Evolutionary conservation across 345 rosid species (phyloP).

Genomic region (Triadica sebifera): DNA sequence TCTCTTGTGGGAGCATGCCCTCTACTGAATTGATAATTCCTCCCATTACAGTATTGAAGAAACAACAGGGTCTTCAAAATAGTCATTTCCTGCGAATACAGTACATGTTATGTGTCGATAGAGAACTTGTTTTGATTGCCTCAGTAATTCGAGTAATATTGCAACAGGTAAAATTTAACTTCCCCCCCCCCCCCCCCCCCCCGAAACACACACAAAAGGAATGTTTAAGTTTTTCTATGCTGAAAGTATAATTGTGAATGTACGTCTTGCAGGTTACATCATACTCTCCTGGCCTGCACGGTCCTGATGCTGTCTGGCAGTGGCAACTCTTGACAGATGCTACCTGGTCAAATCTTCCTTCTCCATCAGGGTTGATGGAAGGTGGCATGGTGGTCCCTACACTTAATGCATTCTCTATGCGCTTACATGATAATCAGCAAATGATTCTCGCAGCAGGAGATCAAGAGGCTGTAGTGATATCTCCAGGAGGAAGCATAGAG

Average conservation of each 20-base stretch:
- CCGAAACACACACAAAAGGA: too few relatives aligned
- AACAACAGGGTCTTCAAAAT: background rate
- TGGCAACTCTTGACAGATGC: slow-evolving; percentile 63
- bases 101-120: background rate
- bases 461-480: slow-evolving; percentile 74
- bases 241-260: background rate
- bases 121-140: background rate
- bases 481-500: slow-evolving; percentile 82
- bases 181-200: too few relatives aligned
- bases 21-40: background rate
- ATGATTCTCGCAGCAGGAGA: slow-evolving; percentile 97
- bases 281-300: slow-evolving; percentile 77
- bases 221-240: background rate
- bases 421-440: slow-evolving; percentile 68
- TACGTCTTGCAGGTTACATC: slow-evolving; percentile 67
- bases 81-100: background rate
- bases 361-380: slow-evolving; percentile 87
- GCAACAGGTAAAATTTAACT: background rate
- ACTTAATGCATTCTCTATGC: slow-evolving; percentile 67
- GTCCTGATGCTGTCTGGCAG: slow-evolving; percentile 52
- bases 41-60: background rate
- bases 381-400: slow-evolving; percentile 76
- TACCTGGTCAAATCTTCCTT: slow-evolving; percentile 93
- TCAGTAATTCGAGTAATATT: background rate
- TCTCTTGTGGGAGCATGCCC: background rate